Evolutionary conservation across 805 yeast species (phyloP), one percentile per base, ranked within the genome.

Genomic region (Candida alai): DNA sequence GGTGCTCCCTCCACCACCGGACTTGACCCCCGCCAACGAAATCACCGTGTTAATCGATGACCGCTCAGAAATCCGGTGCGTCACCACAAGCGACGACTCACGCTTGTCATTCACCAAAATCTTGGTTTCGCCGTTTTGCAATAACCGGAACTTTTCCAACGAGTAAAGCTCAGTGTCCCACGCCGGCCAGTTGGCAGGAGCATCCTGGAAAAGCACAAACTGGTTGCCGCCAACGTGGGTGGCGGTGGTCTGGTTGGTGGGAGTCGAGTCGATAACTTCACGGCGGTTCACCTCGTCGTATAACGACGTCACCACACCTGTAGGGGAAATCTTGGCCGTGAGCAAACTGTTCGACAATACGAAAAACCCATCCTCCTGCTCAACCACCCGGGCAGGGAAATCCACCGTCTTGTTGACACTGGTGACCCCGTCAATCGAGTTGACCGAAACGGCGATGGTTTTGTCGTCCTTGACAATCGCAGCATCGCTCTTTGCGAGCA

Each of bases 141-240:
- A 47, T 43, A 78, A 76, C 35, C 64, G 65, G 52, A 73, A 77
- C 51, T 82, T 87, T 48, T 82, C 86, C 37, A 86, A 72, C 1
- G 96, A 84, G 53, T 76, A 93, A 39, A 88, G 70, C 54, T 90
- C 98, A 0, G 97, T 90, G 55, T 90, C 98, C 98, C 98, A 90
- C 2, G 97, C 97, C 28, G 87, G 96, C 79, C 80, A 90, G 37
- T 73, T 80, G 50, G 86, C 66, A 7, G 98, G 98, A 42, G 86
- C 84, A 55, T 93, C 98, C 44, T 89, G 89, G 49, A 84, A 84
- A 37, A 93, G 52, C 1, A 87, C 78, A 43, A 78, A 78, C 56
- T 84, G 95, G 49, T 88, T 87, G 12, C 89, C 96, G 24, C 86
- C 87, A 12, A 60, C 40, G 20, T 39, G 41, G 20, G 33, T 42